Evolutionary conservation across 2,329 filamentous ascomycete species (phyloP).

Genomic region (Pseudogymnoascus sp.): DNA sequence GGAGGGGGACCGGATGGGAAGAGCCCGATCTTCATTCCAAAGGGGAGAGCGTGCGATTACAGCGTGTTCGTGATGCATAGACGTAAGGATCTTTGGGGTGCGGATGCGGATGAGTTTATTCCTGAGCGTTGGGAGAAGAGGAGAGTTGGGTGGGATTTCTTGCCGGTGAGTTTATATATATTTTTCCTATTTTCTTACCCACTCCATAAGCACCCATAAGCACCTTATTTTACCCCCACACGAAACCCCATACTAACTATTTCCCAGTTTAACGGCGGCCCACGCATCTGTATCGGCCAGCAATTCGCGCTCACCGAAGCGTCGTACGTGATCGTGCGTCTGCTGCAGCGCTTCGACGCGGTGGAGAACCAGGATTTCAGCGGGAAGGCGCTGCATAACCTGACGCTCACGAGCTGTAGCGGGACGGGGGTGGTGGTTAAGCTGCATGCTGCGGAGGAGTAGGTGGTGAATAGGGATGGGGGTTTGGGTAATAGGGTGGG

Average conservation of each 20-base stretch:
- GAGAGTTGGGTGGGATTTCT: slow-evolving; percentile 40
- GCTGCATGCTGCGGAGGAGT: slow-evolving; percentile 23
- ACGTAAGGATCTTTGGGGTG: slow-evolving; percentile 32
- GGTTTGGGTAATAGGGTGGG: background rate
- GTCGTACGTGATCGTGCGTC: slow-evolving; percentile 29
- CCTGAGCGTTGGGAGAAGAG: slow-evolving; percentile 32
- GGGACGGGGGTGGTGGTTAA: slow-evolving; percentile 31
- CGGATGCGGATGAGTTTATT: slow-evolving; percentile 30
- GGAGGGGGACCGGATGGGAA: slow-evolving; percentile 32
- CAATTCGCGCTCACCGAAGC: slow-evolving; percentile 34
- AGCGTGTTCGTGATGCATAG: slow-evolving; percentile 29
- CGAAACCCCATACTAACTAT: background rate
- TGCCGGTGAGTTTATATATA: slow-evolving; percentile 25
- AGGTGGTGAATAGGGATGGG: background rate
- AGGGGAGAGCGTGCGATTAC: slow-evolving; percentile 26
- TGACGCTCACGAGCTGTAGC: slow-evolving; percentile 24
- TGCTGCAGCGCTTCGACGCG: slow-evolving; percentile 30
- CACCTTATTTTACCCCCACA: background rate
- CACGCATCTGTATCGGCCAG: slow-evolving; percentile 32
- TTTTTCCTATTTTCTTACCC: background rate
- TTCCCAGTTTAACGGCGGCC: slow-evolving; percentile 31
- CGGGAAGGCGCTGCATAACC: slow-evolving; percentile 23
- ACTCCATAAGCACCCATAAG: background rate
- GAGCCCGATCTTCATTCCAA: slow-evolving; percentile 27
- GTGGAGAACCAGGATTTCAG: slow-evolving; percentile 29